Conservation (phyloP, 2,329 filamentous ascomycete genomes). For the Calonectria pteridis region DNA sequence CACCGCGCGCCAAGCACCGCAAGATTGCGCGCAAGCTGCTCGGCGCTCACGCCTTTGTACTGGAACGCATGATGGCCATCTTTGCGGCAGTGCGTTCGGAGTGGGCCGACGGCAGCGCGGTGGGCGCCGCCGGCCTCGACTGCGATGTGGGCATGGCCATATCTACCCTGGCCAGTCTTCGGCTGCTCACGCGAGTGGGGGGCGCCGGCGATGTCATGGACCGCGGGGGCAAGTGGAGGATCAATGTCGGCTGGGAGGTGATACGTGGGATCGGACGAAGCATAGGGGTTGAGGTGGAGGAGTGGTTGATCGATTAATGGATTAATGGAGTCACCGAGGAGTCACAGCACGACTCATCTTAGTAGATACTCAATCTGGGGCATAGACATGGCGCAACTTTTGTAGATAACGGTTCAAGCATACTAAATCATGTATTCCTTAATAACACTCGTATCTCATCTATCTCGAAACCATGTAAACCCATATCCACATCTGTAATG, state of each 20-base stretch:
- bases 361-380: background rate
- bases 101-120: constrained; percentile 56
- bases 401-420: constrained; percentile 14
- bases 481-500: constrained; percentile 38
- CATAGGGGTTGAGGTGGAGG: constrained; percentile 82
- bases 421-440: constrained; percentile 32
- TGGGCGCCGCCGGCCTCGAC: constrained; percentile 55
- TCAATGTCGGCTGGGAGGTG: constrained; percentile 84
- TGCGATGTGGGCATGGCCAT: constrained; percentile 74
- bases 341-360: background rate
- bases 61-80: constrained; percentile 84
- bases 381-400: constrained; percentile 18
- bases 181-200: constrained; percentile 76
- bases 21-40: constrained; percentile 84
- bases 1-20: constrained; percentile 65
- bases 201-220: constrained; percentile 74
- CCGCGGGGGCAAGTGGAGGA: constrained; percentile 78
- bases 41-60: constrained; percentile 80
- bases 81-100: constrained; percentile 74
- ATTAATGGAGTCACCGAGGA: constrained; percentile 56
- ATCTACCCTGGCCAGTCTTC: constrained; percentile 78
- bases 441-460: constrained; percentile 28
- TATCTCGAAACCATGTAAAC: constrained; percentile 31
- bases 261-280: constrained; percentile 77
- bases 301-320: constrained; percentile 78